phyloP scores from a whole-genome alignment of 106 monocot genomes.

The Amphibolis antarctica region DNA sequence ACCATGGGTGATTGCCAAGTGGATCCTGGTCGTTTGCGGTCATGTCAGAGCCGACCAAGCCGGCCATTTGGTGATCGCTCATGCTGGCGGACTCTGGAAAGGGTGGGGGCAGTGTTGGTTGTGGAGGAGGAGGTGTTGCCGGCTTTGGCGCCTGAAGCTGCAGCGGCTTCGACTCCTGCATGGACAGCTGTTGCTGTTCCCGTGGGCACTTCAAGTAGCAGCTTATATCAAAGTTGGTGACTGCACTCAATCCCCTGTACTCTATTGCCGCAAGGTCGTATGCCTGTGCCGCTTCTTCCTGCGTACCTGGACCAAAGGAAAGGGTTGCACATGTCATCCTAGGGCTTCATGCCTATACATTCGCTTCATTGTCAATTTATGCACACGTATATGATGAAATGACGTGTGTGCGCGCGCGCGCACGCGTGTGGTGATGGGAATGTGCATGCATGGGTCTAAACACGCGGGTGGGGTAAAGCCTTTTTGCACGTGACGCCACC shows the following conservation, averaged over 20 bases:
- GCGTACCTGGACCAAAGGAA: constrained; percentile 37
- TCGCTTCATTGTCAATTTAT: too few relatives aligned
- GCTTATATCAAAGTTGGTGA: constrained; percentile 85
- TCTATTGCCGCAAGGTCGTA: constrained; percentile 85
- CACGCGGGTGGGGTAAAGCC: too few relatives aligned
- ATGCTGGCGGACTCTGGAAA: neutral
- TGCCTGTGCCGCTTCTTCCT: constrained; percentile 88
- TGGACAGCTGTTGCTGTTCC: neutral
- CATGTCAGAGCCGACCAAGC: neutral
- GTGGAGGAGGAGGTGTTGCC: neutral
- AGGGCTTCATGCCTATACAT: too few relatives aligned
- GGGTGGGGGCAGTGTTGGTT: neutral
- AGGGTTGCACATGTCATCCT: neutral
- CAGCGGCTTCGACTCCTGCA: neutral
- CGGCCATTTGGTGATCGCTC: neutral
- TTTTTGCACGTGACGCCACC: neutral
- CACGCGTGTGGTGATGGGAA: too few relatives aligned
- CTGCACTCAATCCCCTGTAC: constrained; percentile 59
- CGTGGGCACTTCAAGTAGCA: constrained; percentile 25
- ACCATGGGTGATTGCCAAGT: constrained; percentile 21
- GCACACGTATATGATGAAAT: neutral
- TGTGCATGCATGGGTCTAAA: too few relatives aligned
- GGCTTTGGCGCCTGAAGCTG: neutral
- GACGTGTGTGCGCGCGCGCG: too few relatives aligned
- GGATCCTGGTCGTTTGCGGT: neutral